phyloP scores from a whole-genome alignment of 345 rosid genomes.

The Ailanthus altissimus region DNA sequence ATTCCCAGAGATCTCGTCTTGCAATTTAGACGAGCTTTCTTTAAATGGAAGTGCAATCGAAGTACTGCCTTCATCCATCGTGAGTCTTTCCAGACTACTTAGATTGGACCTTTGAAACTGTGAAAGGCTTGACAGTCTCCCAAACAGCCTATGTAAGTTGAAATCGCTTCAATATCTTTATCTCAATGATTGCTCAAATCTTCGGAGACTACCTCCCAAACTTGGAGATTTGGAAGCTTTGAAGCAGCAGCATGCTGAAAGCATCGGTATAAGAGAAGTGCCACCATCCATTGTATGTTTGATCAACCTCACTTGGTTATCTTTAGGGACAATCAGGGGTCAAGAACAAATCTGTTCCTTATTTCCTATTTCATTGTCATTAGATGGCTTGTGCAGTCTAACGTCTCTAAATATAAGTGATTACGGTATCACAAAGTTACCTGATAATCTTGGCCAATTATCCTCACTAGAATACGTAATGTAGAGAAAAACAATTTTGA shows the following conservation, averaged over 20 bases:
- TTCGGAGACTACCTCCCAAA: no score
- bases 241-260: not conserved
- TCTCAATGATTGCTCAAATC: no score
- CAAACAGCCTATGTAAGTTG: no score
- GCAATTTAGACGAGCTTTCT: no score
- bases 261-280: conserved; percentile 20
- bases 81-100: no score
- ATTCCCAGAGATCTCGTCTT: no score
- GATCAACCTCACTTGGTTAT: not conserved
- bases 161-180: no score
- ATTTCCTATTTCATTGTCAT: conserved; percentile 6
- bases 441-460: not conserved
- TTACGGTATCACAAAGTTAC: not conserved
- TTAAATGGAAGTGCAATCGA: no score
- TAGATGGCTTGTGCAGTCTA: not conserved
- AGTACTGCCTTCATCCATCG: no score
- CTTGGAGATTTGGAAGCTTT: no score
- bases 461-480: not conserved
- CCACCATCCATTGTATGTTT: not conserved
- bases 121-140: no score
- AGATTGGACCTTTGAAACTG: no score
- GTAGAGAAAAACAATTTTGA: not conserved
- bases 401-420: not conserved
- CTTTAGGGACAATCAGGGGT: not conserved
- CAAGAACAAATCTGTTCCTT: not conserved